Conservation (phyloP, 176 grass and related monocot genomes). For the Aegilops longissima region DNA sequence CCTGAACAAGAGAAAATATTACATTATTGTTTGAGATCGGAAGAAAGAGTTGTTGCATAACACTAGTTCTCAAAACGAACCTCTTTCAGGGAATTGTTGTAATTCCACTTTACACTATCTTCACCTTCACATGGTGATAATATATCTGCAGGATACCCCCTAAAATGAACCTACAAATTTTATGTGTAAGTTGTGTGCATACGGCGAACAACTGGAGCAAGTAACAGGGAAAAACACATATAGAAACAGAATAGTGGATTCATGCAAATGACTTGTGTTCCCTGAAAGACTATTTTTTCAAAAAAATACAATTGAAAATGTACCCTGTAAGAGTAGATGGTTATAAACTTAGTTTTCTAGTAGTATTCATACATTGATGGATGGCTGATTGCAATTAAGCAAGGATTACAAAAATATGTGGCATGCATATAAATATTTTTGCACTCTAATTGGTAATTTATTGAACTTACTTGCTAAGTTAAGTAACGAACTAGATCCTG, state of each 20-base stretch:
- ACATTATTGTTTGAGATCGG: background rate
- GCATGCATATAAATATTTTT: background rate
- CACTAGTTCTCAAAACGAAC: slow-evolving; percentile 36
- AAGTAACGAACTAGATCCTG: slow-evolving; percentile 6
- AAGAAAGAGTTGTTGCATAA: background rate
- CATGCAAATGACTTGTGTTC: background rate
- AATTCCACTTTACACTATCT: slow-evolving; percentile 93
- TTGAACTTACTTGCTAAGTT: background rate
- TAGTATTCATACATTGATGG: background rate
- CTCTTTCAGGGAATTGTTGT: slow-evolving; percentile 98
- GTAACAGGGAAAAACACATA: background rate
- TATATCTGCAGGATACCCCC: slow-evolving; percentile 74
- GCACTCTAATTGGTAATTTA: background rate
- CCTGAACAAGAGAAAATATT: slow-evolving; percentile 41
- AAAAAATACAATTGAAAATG: background rate
- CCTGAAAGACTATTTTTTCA: background rate
- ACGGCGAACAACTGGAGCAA: background rate
- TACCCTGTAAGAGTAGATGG: background rate
- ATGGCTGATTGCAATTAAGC: background rate
- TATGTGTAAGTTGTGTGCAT: background rate
- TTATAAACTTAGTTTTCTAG: background rate
- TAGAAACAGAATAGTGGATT: background rate
- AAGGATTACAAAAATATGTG: background rate
- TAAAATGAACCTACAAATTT: slow-evolving; percentile 88
- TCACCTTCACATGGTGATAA: slow-evolving; percentile 89